Evolutionary conservation across 192 early-diverging fungal species (phyloP).

Genomic region (Spizellomyces sp.): DNA sequence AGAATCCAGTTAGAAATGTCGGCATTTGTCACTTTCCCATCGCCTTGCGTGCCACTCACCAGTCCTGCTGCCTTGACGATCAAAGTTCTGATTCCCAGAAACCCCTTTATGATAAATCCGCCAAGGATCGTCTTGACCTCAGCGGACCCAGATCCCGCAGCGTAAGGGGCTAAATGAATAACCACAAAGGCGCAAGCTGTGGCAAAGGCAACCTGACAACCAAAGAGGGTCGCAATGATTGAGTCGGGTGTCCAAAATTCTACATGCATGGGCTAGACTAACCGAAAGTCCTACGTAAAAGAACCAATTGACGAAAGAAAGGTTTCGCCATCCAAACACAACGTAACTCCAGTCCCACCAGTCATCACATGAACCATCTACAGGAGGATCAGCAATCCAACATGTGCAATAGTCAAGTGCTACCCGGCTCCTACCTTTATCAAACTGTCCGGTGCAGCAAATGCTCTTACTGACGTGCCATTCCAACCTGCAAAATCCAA

Average conservation of each 20-base stretch:
- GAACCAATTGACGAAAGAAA: slow-evolving; percentile 73
- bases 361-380: slow-evolving; percentile 65
- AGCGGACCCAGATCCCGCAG: slow-evolving; percentile 92
- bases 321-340: slow-evolving; percentile 49
- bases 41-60: slow-evolving; percentile 42
- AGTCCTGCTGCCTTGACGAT: slow-evolving; percentile 85
- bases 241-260: no score
- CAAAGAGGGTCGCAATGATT: no score
- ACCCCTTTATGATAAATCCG: slow-evolving; percentile 90
- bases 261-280: not conserved
- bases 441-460: slow-evolving; percentile 73
- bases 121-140: slow-evolving; percentile 94
- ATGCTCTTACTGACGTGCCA: slow-evolving; percentile 94
- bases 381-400: not conserved
- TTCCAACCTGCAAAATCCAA: slow-evolving; percentile 76
- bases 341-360: slow-evolving; percentile 77
- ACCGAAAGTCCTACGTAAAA: slow-evolving; percentile 73
- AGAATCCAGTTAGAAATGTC: not conserved
- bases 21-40: not conserved
- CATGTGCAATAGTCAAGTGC: not conserved
- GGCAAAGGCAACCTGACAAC: slow-evolving; percentile 66
- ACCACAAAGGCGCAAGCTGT: slow-evolving; percentile 74
- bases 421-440: slow-evolving; percentile 47
- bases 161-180: slow-evolving; percentile 77
- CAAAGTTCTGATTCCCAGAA: slow-evolving; percentile 81